Conservation (phyloP, 257 asterid genomes). For the Catharanthus roseus region DNA sequence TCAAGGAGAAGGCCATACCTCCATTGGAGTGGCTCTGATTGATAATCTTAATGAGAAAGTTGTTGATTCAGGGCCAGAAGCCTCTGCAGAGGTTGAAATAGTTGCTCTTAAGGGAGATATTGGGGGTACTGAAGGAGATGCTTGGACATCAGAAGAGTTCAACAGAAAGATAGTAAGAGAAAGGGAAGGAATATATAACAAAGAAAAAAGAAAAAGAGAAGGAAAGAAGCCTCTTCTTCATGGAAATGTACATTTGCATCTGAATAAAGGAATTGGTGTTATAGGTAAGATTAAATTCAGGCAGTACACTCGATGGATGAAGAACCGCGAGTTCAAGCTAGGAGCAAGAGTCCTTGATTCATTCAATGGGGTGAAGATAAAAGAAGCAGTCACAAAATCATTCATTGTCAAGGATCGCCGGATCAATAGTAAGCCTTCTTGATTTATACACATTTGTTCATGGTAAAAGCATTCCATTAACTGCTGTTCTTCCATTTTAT, state of each 20-base stretch:
- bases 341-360: constrained; percentile 34
- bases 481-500: background rate
- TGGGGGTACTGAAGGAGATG: constrained; percentile 14
- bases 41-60: constrained; percentile 21
- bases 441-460: constrained; percentile 12
- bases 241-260: constrained; percentile 18
- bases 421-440: constrained; percentile 29
- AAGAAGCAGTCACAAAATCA: constrained; percentile 36
- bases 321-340: constrained; percentile 33
- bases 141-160: constrained; percentile 28
- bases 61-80: constrained; percentile 29
- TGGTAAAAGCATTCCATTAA: background rate
- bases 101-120: constrained; percentile 28
- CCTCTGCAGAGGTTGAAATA: constrained; percentile 41
- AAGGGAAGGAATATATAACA: constrained; percentile 25
- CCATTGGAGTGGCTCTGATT: constrained; percentile 32
- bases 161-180: constrained; percentile 23
- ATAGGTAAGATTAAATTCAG: constrained; percentile 32
- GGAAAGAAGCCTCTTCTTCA: constrained; percentile 39
- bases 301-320: constrained; percentile 31
- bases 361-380: constrained; percentile 22
- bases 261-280: constrained; percentile 31
- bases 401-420: constrained; percentile 44
- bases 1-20: constrained; percentile 22
- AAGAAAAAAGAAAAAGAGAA: constrained; percentile 23